A percentile compares a stretch with the other conserved stretches of the same genome.
Conservation (phyloP, 2,329 filamentous ascomycete genomes). For the Domatiomyces catenatus region DNA sequence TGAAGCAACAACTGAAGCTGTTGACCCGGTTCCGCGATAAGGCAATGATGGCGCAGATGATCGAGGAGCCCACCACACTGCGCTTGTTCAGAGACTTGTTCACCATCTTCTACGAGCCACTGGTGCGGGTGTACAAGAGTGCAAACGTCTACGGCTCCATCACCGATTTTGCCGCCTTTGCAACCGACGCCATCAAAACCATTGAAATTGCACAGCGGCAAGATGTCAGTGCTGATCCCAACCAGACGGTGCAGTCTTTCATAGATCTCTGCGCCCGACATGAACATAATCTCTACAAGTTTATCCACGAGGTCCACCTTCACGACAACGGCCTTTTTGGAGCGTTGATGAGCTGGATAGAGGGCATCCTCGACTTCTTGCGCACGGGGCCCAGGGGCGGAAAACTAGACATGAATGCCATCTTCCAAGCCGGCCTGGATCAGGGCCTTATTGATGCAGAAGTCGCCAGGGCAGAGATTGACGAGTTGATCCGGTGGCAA, state of each 20-base stretch:
- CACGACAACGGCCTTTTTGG: conserved; percentile 96
- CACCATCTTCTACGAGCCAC: conserved; percentile 95
- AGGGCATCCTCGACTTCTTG: conserved; percentile 85
- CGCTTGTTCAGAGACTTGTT: conserved; percentile 84
- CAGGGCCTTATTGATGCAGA: conserved; percentile 53
- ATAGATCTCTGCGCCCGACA: conserved; percentile 92
- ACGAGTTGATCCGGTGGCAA: conserved; percentile 81
- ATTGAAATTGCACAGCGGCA: conserved; percentile 52
- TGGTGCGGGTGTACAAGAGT: conserved; percentile 94
- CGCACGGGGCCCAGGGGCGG: conserved; percentile 72
- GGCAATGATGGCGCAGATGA: conserved; percentile 87
- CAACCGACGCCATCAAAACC: conserved; percentile 81
- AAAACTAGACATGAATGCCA: conserved; percentile 81
- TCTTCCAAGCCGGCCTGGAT: conserved; percentile 67
- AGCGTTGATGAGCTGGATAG: conserved; percentile 92
- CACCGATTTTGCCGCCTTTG: conserved; percentile 85
- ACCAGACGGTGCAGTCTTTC: conserved; percentile 94
- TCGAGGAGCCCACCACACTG: conserved; percentile 95
- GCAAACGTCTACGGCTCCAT: conserved; percentile 97
- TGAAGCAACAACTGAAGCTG: conserved; percentile 89
- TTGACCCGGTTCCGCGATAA: conserved; percentile 87
- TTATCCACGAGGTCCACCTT: conserved; percentile 91
- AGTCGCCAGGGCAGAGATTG: conserved; percentile 63
- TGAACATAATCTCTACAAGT: conserved; percentile 96
- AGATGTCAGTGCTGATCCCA: conserved; percentile 86